Evolutionary conservation across 768 basidiomycete species (phyloP), one percentile per base, ranked within the genome.

Genomic region (Boletus fagicola): DNA sequence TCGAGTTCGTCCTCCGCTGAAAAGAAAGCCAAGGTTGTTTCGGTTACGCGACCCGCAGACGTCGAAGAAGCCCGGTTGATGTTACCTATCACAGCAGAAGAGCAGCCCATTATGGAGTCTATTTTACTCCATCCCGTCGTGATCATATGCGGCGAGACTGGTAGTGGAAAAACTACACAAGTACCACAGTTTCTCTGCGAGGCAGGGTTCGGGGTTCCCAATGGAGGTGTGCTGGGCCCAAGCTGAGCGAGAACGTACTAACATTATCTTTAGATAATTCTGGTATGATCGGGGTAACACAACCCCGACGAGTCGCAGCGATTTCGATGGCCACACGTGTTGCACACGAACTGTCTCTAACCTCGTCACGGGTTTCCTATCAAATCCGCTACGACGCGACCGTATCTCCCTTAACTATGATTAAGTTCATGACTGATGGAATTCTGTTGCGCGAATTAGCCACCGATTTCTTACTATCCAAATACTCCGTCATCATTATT

Each of bases 371-470:
- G 26, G 92, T 98, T 7, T 96, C 97, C 0, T 95, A 98, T 72
- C 95, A 98, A 71, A 98, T 99, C 59, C 90, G 97, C 59, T 99
- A 98, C 68, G 96, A 98, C 63, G 90, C 93, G 1, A 98, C 94
- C 1, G 87, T 94, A 0, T 94, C 94, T 4, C 80, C 92, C 1
- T 80, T 84, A 22, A 99, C 97, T 2, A 87, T 87, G 9, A 94
- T 99, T 78, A 98, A 98, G 72, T 99, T 98, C 78, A 98, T 98
- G 95, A 99, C 97, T 7, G 97, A 99, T 65, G 97, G 97, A 76
- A 94, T 99, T 28, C 77, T 99, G 35, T 77, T 99, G 16, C 87
- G 97, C 54, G 97, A 99, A 72, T 78, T 98, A 22, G 88, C 93
- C 0, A 83, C 84, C 13, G 95, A 99, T 68, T 97, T 99, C 72